Percentiles rank a stretch among this genome's conserved stretches.
These are phyloP conservation scores for Remersonia thermophila DNA, from an alignment of 2,329 filamentous ascomycete genomes.

Conservation along the genomic window DNA sequence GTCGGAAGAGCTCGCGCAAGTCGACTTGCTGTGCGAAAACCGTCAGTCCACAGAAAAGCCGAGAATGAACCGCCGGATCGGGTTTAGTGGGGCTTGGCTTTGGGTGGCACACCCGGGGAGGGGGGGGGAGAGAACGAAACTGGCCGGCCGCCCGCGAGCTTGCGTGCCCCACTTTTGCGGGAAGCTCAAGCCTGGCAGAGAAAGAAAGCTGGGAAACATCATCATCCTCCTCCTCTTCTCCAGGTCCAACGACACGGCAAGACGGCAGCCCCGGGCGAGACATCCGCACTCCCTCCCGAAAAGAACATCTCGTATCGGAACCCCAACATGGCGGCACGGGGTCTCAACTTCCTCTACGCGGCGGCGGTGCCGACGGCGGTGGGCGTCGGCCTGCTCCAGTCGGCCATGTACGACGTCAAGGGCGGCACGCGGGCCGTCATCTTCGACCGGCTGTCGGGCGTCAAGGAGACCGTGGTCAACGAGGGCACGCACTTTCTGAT, in stretches of 20 bases:
- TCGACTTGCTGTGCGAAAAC: conserved; percentile 19
- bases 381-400: conserved; percentile 54
- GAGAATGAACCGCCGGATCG: conserved; percentile 15
- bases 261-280: no score
- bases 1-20: conserved; percentile 16
- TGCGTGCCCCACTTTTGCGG: no score
- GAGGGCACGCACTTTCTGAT: conserved; percentile 96
- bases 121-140: no score
- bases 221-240: no score
- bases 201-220: neutral
- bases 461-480: conserved; percentile 84
- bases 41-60: conserved; percentile 18
- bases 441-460: conserved; percentile 86
- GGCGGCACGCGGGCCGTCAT: conserved; percentile 92
- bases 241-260: no score
- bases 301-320: no score
- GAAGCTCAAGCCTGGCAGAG: neutral
- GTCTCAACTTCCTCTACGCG: conserved; percentile 14
- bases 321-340: conserved; percentile 13
- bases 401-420: conserved; percentile 92
- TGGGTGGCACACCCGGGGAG: neutral
- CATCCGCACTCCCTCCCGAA: neutral
- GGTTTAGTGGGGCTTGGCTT: conserved; percentile 10
- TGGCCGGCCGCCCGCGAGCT: no score
- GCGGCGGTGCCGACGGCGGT: conserved; percentile 56